Evolutionary conservation across 2,329 filamentous ascomycete species (phyloP).

Genomic region (Aureobasidium sp.): DNA sequence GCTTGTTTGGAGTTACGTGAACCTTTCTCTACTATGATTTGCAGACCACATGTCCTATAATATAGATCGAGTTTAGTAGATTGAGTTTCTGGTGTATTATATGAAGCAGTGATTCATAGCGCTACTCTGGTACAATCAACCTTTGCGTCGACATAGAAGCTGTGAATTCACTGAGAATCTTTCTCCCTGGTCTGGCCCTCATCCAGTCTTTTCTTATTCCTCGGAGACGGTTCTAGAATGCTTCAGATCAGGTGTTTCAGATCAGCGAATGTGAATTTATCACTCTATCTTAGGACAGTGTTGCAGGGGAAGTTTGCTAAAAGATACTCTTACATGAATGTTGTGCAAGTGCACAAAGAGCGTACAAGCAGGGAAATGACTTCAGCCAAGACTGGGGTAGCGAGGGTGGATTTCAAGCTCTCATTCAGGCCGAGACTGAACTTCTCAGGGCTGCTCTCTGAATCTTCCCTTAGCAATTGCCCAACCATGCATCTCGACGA

Average conservation of each 20-base stretch:
- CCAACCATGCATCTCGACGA: slow-evolving; percentile 48
- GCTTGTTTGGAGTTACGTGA: neutral
- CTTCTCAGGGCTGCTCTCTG: neutral
- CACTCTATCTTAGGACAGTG: neutral
- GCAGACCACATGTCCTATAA: neutral
- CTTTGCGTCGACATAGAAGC: neutral
- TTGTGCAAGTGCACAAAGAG: neutral
- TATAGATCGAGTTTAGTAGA: too few species aligned
- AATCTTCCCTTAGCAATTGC: neutral
- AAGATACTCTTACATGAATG: neutral
- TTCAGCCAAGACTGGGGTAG: slow-evolving; percentile 5
- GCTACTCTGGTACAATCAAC: neutral
- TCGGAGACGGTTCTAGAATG: neutral
- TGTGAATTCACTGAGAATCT: neutral
- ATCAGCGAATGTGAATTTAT: neutral
- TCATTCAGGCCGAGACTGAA: neutral
- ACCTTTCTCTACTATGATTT: neutral
- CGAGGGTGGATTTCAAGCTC: slow-evolving; percentile 5
- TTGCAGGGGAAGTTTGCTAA: neutral
- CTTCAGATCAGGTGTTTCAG: neutral
- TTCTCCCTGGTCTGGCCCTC: neutral
- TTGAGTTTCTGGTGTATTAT: too few species aligned
- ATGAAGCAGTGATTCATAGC: too few species aligned
- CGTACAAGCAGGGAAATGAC: neutral
- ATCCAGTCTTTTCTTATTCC: neutral